phyloP scores from a whole-genome alignment of 345 rosid species.

The Laguncularia racemosa region DNA sequence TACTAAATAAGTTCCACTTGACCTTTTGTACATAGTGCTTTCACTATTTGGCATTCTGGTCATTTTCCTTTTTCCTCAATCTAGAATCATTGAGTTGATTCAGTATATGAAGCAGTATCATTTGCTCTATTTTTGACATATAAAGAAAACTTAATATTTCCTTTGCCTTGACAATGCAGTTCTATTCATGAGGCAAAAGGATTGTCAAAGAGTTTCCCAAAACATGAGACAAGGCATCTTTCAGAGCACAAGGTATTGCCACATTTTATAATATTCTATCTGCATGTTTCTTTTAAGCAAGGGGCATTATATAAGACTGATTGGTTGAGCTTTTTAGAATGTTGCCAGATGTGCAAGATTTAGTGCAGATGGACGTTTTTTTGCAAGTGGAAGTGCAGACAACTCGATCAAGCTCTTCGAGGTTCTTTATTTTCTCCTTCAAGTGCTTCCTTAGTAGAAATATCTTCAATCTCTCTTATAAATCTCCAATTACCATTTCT shows the following conservation, averaged over 20 bases:
- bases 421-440: slow-evolving; percentile 17
- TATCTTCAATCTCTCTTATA: not conserved
- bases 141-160: too few species aligned
- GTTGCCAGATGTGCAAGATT: slow-evolving; percentile 85
- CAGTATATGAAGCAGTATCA: too few species aligned
- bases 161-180: slow-evolving; percentile 26
- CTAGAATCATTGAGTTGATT: too few species aligned
- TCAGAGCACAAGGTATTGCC: slow-evolving; percentile 70
- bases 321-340: slow-evolving; percentile 35
- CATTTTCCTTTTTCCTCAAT: too few species aligned
- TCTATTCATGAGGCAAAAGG: slow-evolving; percentile 46
- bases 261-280: not conserved
- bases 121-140: too few species aligned
- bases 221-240: slow-evolving; percentile 55
- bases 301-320: slow-evolving; percentile 9
- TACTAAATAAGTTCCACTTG: too few species aligned
- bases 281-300: not conserved
- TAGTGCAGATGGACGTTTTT: slow-evolving; percentile 78
- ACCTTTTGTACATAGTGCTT: too few species aligned
- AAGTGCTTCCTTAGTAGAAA: not conserved
- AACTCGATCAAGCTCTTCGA: slow-evolving; percentile 83
- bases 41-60: too few species aligned
- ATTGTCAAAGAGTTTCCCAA: slow-evolving; percentile 49
- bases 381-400: slow-evolving; percentile 87
- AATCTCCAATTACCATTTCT: slow-evolving; percentile 2